These are phyloP conservation scores for Lophiostoma macrostomum DNA, from an alignment of 495 filamentous ascomycete genomes.

Conservation along the genomic window DNA sequence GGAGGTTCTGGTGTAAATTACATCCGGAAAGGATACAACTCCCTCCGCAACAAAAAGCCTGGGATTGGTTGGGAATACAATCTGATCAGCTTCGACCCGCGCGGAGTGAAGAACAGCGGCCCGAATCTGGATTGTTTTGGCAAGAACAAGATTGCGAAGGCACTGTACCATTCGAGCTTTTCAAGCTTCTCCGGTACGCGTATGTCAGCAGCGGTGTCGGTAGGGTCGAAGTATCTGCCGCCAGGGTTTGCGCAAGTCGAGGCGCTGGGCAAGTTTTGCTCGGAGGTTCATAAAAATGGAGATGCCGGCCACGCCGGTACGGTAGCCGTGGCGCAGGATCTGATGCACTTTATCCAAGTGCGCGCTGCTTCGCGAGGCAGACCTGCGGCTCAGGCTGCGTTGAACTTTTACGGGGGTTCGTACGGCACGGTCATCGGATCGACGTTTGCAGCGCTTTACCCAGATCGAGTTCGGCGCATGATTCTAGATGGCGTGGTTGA, in stretches of 20 bases:
- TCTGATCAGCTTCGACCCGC: conserved; percentile 31
- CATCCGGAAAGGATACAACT: conserved; percentile 40
- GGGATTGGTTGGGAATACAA: neutral
- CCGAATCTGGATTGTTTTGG: neutral
- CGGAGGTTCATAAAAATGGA: neutral
- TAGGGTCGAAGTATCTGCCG: too few relatives aligned
- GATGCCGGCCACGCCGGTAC: neutral
- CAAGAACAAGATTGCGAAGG: too few relatives aligned
- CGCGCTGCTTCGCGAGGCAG: neutral
- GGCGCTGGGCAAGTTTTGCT: neutral
- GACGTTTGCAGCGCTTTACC: conserved; percentile 52
- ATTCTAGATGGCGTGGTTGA: conserved; percentile 54
- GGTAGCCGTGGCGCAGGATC: neutral
- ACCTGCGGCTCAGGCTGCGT: conserved; percentile 14
- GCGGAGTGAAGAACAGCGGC: conserved; percentile 4
- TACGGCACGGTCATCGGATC: conserved; percentile 34
- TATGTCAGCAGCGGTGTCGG: too few relatives aligned
- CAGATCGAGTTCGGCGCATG: conserved; percentile 47
- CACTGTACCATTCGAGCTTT: too few relatives aligned
- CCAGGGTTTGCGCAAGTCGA: too few relatives aligned
- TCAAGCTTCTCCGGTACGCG: too few relatives aligned
- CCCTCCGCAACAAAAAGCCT: conserved; percentile 23
- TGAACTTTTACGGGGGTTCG: conserved; percentile 33
- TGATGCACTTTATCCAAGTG: neutral
- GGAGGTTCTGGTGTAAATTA: conserved; percentile 46